Evolutionary conservation across 768 basidiomycete species (phyloP).

Genomic region (Lentinula raphanica): DNA sequence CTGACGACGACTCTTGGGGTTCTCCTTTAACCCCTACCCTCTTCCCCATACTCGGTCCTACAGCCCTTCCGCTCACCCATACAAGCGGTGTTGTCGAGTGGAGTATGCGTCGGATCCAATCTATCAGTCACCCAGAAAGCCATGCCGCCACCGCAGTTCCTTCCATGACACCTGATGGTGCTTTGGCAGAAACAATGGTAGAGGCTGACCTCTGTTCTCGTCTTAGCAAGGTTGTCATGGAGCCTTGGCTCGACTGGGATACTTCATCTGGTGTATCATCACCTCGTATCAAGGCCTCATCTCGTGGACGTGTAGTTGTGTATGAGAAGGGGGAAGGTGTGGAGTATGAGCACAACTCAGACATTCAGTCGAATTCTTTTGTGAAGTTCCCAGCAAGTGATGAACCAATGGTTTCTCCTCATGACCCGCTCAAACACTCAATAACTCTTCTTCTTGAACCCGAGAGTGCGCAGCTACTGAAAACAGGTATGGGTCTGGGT

Average conservation of each 20-base stretch:
- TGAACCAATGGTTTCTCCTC: slow-evolving; percentile 11
- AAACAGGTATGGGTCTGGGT: slow-evolving; percentile 25
- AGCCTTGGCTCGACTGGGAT: slow-evolving; percentile 38
- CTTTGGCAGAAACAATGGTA: slow-evolving; percentile 23
- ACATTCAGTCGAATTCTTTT: neutral
- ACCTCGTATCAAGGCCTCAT: neutral
- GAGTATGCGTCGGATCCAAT: slow-evolving; percentile 53
- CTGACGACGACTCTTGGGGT: neutral
- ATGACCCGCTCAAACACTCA: slow-evolving; percentile 12
- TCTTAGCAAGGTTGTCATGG: slow-evolving; percentile 39
- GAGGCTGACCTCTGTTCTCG: slow-evolving; percentile 28
- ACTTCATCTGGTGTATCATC: no score
- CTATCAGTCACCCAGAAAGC: slow-evolving; percentile 32
- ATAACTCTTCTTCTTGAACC: slow-evolving; percentile 24
- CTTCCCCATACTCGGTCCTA: slow-evolving; percentile 50
- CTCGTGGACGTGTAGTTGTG: slow-evolving; percentile 3
- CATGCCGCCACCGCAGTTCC: neutral
- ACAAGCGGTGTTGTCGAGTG: slow-evolving; percentile 61
- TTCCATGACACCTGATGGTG: slow-evolving; percentile 7
- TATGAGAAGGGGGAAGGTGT: neutral
- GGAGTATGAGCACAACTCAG: neutral
- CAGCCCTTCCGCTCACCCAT: slow-evolving; percentile 55
- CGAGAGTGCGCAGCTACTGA: slow-evolving; percentile 11
- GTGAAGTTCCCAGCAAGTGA: no score
- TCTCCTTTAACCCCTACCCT: slow-evolving; percentile 3